A percentile compares a stretch with the other conserved stretches of the same genome.
Conservation (phyloP, 257 asterid species). For the Thymus quinquecostatus region DNA sequence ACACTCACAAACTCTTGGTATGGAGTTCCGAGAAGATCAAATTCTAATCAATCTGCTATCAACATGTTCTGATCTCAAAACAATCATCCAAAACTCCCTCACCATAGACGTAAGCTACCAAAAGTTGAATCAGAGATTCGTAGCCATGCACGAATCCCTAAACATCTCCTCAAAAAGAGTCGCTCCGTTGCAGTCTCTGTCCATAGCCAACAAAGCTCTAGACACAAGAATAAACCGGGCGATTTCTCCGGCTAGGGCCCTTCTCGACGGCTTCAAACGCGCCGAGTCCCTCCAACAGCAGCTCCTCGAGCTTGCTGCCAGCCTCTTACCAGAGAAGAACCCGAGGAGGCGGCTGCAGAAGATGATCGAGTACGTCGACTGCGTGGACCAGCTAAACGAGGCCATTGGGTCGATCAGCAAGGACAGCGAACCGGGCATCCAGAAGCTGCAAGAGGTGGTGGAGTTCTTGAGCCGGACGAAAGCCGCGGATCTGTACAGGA, state of each 20-base stretch:
- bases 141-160: slow-evolving; percentile 43
- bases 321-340: slow-evolving; percentile 45
- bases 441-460: slow-evolving; percentile 82
- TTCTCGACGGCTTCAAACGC: slow-evolving; percentile 67
- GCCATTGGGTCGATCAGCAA: slow-evolving; percentile 49
- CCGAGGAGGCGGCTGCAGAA: slow-evolving; percentile 44
- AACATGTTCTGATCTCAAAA: slow-evolving; percentile 51
- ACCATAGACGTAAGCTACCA: slow-evolving; percentile 43
- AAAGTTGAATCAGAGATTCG: slow-evolving; percentile 44
- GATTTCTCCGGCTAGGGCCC: slow-evolving; percentile 64
- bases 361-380: slow-evolving; percentile 62
- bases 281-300: slow-evolving; percentile 60
- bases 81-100: slow-evolving; percentile 47
- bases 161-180: slow-evolving; percentile 50
- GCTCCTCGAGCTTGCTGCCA: slow-evolving; percentile 50
- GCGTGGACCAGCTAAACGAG: slow-evolving; percentile 52
- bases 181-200: slow-evolving; percentile 74
- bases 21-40: slow-evolving; percentile 53
- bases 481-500: slow-evolving; percentile 71
- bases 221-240: slow-evolving; percentile 77
- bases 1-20: slow-evolving; percentile 17
- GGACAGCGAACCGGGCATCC: slow-evolving; percentile 72
- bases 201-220: slow-evolving; percentile 75
- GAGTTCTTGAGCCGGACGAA: slow-evolving; percentile 90
- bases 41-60: slow-evolving; percentile 38